Evolutionary conservation across 2,329 filamentous ascomycete species (phyloP), one percentile per base, ranked within the genome.

Genomic region (Fusarium sp.): DNA sequence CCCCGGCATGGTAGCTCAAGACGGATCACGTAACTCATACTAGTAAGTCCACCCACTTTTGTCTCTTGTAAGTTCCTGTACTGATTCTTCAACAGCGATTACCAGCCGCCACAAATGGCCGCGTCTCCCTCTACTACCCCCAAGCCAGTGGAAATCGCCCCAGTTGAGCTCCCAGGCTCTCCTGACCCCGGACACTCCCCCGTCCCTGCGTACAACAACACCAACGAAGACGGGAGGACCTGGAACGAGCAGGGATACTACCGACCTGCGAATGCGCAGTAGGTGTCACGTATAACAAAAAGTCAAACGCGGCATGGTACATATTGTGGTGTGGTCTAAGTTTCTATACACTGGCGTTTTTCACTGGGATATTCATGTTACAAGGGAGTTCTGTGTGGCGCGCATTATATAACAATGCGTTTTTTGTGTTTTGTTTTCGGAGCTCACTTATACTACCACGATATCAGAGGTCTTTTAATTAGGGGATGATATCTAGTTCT

Each of bases 81-180:
- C 47, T 57, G 43, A 65, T 56, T 26, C 14, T 6, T 6, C 4
- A 65, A 49, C 23, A 69, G 69, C 24, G 64, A 72, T 17, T 52
- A 59, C 36, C 46, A 54, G 47, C 63, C 61, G n/a, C 68, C 64
- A 19, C 49, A 58, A n/a, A 51, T 61, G 15, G 49, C 59, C 19
- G 61, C 69, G 26, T 67, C 60, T 20, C 62, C 65, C 17, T 48
- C 26, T 23, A 48, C 46, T 39, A 59, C 66, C 6, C 70, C 71
- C 7, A 73, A 67, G 38, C 72, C 65, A 15, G 53, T 51, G 10
- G 63, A 73, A 23, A 11, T 47, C 14, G 53, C 71, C 4, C 72
- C 71, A 0, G 77, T 75, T 1, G 81, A 82, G 61, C 68, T 83
- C 3, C 77, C 80, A 6, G 65, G 73, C 2, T 76, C 73, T 9